Base-by-base conservation (phyloP, 768 basidiomycete genomes). In the Macrolepiota dolichaula region DNA sequence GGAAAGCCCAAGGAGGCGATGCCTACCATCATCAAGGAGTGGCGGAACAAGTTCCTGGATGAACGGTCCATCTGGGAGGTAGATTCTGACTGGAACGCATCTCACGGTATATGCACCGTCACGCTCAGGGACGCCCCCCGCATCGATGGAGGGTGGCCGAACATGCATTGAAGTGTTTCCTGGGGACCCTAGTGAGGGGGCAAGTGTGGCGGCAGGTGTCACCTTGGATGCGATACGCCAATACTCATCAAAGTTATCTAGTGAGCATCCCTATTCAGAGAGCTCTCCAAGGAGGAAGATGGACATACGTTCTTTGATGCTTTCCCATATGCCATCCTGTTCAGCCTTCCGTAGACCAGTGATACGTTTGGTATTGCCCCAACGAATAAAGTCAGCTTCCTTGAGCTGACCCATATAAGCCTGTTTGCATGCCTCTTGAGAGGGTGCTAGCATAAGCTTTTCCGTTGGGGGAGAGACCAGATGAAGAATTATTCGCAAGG, bases 271-370 rank as follows among this genome's bases (percentile, higher is more conserved):
- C 2, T 7, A 12, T 40, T 29, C 51, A 19, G 11, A 32, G 11
- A 22, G 37, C 10, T 19, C 42, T 22, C 13, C 17, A 19, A 13
- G 19, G 19, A 44, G 15, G 24, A 37, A 13, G 35, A 25, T 27
- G 19, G 36, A 60, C 94, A 76, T 70, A 98, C 96, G 93, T 68
- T 94, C 90, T 76, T 89, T 89, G 64, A 99, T 90, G 7, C 95
- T 95, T 67, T 97, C 94, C 97, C 97, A 99, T 58, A 98, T 85
- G 0, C 89, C 94, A 71, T 99, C 97, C 70, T 98, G 92, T 69
- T 98, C 96, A 25, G 83, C 86, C 72, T 95, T 93, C 57, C 94
- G 77, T 36, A 99, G 80, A 17, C 91, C 86, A 1, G 94, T 98
- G 78, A 98, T 93, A 37, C 94, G 85, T 70, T 94, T 93, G 19